A percentile compares a stretch with the other conserved stretches of the same genome.
phyloP scores from a whole-genome alignment of 495 filamentous ascomycete species.

The Podospora pseudoanserina region DNA sequence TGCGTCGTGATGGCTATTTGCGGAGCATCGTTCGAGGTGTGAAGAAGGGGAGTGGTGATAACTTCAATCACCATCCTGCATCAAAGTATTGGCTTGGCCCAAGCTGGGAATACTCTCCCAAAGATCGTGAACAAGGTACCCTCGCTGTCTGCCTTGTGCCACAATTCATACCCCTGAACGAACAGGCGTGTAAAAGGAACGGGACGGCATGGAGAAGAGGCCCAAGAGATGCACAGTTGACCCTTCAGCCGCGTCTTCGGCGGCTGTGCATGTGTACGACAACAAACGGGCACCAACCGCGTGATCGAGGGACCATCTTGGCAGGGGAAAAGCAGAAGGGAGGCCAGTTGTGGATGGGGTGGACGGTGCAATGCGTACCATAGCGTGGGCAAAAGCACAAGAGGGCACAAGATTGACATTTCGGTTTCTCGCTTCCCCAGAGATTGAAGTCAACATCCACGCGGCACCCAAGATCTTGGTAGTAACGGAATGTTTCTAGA shows the following conservation, averaged over 20 bases:
- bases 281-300: not conserved
- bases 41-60: not conserved
- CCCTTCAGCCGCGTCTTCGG: not conserved
- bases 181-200: not conserved
- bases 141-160: not conserved
- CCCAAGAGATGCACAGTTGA: constrained; percentile 5
- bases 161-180: not conserved
- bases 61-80: not conserved
- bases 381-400: not conserved
- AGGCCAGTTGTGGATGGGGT: not conserved
- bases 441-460: not conserved
- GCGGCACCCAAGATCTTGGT: not conserved
- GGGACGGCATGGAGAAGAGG: not conserved
- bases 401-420: not conserved
- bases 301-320: constrained; percentile 1
- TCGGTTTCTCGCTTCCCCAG: not conserved
- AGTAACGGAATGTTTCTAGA: not conserved
- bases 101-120: not conserved
- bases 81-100: constrained; percentile 19
- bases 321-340: not conserved
- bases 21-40: not conserved
- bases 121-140: not conserved
- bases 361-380: not conserved
- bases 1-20: not conserved
- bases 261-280: not conserved